Evolutionary conservation across 1,284 basidiomycete genomes (phyloP), one percentile per base, ranked within the genome.

Genomic region (Ganoderma lucidum): DNA sequence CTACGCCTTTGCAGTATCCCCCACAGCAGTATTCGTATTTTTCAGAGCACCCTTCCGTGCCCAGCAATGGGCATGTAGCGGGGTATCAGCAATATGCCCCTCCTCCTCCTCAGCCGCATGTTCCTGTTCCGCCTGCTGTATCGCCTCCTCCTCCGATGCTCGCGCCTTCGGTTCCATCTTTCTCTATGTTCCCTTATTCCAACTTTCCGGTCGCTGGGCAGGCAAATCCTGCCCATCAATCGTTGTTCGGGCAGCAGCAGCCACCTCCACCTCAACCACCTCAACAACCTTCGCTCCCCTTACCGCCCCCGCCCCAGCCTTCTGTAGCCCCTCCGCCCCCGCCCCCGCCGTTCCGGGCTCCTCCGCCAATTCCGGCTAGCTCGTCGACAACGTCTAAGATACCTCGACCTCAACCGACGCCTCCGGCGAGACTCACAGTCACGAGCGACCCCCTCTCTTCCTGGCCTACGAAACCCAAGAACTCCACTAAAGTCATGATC

Each of bases 401-500:
- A 15, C 37, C 39, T 14, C 59, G 63, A 23, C n/a, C 44, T 17
- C 62, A 39, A n/a, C 37, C 41, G 2, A 41, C 63, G 9, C 41
- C 45, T 14, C 55, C 66, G n/a, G 15, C 44, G 9, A 59, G 37
- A 44, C 42, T 42, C 1, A 15, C 59, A 28, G 30, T 32, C 19
- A 15, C 63, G 6, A 42, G 58, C 28, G 59, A 61, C 44, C 59
- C 32, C 30, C 45, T 63, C 62, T 53, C 62, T 9, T 30, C 62
- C 17, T 51, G 51, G 62, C 30, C 62, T 37, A 28, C 62, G 32
- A 53, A 53, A 15, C 45, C 62, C 17, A 63, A 63, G 45, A 44
- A 28, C 42, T 41, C 59, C 19, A 39, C 37, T 17, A 74, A 69
- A 41, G 63, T 73, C 60, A 51, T 61, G 6, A 70, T 75, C 12